Evolutionary conservation across 140 eudicot genomes (phyloP), one percentile per base, ranked within the genome.

Genomic region (Oenanthe javanica): DNA sequence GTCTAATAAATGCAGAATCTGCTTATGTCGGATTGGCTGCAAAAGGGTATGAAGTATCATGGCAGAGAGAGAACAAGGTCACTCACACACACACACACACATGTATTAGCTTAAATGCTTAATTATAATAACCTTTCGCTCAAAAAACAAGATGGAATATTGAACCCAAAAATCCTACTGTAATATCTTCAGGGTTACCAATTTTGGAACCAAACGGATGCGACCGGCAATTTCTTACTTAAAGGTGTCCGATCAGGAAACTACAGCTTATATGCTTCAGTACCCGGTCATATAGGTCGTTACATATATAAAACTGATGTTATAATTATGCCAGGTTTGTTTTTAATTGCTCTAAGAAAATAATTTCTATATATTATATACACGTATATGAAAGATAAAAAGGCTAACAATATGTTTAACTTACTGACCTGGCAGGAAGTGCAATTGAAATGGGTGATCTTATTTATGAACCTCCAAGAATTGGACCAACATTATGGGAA

Each of bases 401-500:
- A 61, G 38, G 69, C 69, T n/a, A n/a, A 15, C 50, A 40, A 36
- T 14, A 71, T 71, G 9, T 71, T 13, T 71, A 16, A 15, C 45
- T 38, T 71, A 31, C 16, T 31, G 9, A 16, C 49, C 25, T 42
- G 14, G 40, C 82, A 90, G 94, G 91, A 72, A 27, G 48, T 51
- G 69, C 16, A 16, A 76, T 70, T 0, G 78, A 25, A 57, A 36
- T 87, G 16, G 81, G 79, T 1, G 64, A 81, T 76, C 80, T 87
- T 2, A 59, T 86, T 27, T 89, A 80, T 61, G 66, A 81, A 5
- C 84, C 96, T 76, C 93, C 89, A 77, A 84, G 93, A 79, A 55
- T 64, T 63, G 91, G 93, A 13, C 90, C 93, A 0, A 89, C 93
- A 7, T 12, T 89, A 25, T 91, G 96, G 96, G 93, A 91, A 74